Evolutionary conservation across 106 monocot genomes (phyloP).

Genomic region (Dendrobium chrysotoxum): DNA sequence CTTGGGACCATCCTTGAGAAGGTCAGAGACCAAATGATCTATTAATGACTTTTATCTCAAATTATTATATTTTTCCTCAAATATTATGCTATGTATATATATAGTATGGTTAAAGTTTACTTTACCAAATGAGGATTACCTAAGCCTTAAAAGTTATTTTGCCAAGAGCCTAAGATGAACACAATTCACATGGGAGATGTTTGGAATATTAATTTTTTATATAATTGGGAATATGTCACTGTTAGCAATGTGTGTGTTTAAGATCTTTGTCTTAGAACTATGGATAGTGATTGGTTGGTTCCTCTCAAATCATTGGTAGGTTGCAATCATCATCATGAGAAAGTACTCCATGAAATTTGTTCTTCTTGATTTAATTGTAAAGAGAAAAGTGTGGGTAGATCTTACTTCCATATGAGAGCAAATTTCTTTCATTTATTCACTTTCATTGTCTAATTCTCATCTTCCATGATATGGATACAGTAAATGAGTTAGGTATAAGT

Average conservation of each 20-base stretch:
- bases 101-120: constrained; percentile 1
- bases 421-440: neutral
- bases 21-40: no score
- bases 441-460: neutral
- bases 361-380: neutral
- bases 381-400: neutral
- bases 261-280: neutral
- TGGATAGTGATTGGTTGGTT: neutral
- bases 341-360: neutral
- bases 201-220: neutral
- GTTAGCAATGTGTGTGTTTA: neutral
- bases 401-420: neutral
- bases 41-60: no score
- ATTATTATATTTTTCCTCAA: no score
- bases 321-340: neutral
- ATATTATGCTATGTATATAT: neutral
- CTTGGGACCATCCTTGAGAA: no score
- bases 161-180: neutral
- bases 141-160: neutral
- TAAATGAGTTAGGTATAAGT: neutral
- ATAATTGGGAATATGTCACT: neutral
- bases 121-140: neutral
- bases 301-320: constrained; percentile 1
- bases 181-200: neutral
- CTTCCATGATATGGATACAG: neutral